Percentiles rank a stretch among this genome's conserved stretches.
phyloP scores from a whole-genome alignment of 2,329 filamentous ascomycete species.

The Monosporascus ibericus region DNA sequence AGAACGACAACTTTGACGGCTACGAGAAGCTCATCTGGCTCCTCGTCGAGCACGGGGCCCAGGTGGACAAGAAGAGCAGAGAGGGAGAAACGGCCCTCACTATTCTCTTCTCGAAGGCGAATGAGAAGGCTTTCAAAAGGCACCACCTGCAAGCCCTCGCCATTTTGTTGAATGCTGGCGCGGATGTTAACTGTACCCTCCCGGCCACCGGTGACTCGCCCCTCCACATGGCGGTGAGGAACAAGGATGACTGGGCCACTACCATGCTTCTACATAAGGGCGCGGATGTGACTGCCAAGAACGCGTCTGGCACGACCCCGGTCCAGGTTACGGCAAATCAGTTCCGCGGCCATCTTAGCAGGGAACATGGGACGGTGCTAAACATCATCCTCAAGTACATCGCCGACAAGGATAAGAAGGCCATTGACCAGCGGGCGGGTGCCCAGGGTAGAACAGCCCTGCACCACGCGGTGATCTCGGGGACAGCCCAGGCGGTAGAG shows the following conservation, averaged over 20 bases:
- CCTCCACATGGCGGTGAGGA: constrained; percentile 3
- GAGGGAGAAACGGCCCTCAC: constrained; percentile 5
- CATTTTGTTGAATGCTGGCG: constrained; percentile 6
- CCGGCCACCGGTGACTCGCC: constrained; percentile 5
- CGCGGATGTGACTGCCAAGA: constrained; percentile 3
- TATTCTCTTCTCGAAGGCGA: constrained; percentile 3
- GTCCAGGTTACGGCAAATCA: constrained; percentile 8
- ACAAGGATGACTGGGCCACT: constrained; percentile 3
- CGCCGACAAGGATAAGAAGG: not conserved
- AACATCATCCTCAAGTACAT: constrained; percentile 1
- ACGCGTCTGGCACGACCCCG: constrained; percentile 2
- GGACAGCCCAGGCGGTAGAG: constrained; percentile 2
- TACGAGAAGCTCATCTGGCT: constrained; percentile 12
- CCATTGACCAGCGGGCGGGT: constrained; percentile 2
- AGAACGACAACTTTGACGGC: constrained; percentile 7
- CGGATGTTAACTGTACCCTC: constrained; percentile 2
- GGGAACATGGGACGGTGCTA: constrained; percentile 5
- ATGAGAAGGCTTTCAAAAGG: constrained; percentile 1
- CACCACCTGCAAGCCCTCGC: constrained; percentile 3
- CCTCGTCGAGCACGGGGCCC: constrained; percentile 2
- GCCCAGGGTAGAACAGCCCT: constrained; percentile 4
- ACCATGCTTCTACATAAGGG: constrained; percentile 5
- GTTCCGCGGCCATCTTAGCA: constrained; percentile 3
- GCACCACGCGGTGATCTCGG: constrained; percentile 2
- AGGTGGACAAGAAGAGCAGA: constrained; percentile 1